Evolutionary conservation across 768 basidiomycete genomes (phyloP).

Genomic region (Kwoniella pini): DNA sequence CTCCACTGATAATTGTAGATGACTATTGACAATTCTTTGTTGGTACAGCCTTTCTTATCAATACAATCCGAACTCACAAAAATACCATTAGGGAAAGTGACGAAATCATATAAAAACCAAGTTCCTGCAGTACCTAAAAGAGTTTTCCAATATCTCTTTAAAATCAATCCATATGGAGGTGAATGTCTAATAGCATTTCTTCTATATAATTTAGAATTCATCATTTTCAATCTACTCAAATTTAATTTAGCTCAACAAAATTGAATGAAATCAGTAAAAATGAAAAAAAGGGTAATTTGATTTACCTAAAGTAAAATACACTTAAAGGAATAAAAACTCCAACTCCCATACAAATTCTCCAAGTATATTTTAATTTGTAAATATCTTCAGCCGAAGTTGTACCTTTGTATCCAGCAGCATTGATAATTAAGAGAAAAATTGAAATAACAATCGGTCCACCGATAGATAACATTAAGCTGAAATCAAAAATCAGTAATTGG

Average conservation of each 20-base stretch:
- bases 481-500: slow-evolving; percentile 68
- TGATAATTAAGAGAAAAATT: slow-evolving; percentile 69
- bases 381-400: slow-evolving; percentile 25
- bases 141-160: slow-evolving; percentile 68
- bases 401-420: slow-evolving; percentile 54
- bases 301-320: slow-evolving; percentile 61
- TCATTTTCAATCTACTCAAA: slow-evolving; percentile 68
- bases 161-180: slow-evolving; percentile 60
- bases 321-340: slow-evolving; percentile 66
- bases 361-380: slow-evolving; percentile 30
- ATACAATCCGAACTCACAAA: slow-evolving; percentile 16
- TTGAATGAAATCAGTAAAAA: too few species aligned
- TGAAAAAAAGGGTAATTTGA: slow-evolving; percentile 5
- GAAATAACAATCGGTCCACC: slow-evolving; percentile 68
- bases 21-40: neutral
- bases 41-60: neutral
- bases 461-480: slow-evolving; percentile 58
- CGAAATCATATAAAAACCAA: slow-evolving; percentile 68
- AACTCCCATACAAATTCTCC: slow-evolving; percentile 59
- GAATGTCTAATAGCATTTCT: slow-evolving; percentile 66
- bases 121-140: slow-evolving; percentile 73
- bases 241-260: too few species aligned
- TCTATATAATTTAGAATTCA: slow-evolving; percentile 66
- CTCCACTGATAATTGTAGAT: slow-evolving; percentile 66
- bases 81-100: slow-evolving; percentile 67